Percentiles rank a stretch among this genome's conserved stretches.
Conservation (phyloP, 495 filamentous ascomycete species). For the Penicillium angulare region DNA sequence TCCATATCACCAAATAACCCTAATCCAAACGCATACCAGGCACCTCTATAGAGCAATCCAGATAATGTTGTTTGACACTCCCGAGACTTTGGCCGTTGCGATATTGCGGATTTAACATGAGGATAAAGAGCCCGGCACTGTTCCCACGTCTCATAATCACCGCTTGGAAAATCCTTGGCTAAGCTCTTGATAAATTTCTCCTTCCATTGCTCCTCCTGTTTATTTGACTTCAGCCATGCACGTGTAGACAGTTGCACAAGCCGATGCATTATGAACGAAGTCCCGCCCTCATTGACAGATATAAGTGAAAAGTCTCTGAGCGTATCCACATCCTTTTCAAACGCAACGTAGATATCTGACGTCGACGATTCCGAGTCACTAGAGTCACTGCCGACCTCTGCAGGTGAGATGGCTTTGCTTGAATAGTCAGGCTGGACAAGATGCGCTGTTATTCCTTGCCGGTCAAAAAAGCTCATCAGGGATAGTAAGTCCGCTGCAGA, state of each 20-base stretch:
- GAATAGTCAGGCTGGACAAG: background rate
- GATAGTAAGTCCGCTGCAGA: conserved; percentile 8
- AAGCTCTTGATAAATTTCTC: conserved; percentile 37
- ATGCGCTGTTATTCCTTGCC: background rate
- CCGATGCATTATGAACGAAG: conserved; percentile 19
- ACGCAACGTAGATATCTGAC: conserved; percentile 10
- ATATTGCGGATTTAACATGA: background rate
- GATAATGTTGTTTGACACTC: background rate
- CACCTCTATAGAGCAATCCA: background rate
- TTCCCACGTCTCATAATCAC: too few species aligned
- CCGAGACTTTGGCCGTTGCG: background rate
- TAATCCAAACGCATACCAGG: background rate
- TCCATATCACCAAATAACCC: background rate
- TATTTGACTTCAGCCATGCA: conserved; percentile 23
- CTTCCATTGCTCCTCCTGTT: conserved; percentile 30
- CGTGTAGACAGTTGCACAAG: conserved; percentile 22
- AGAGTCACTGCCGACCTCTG: background rate
- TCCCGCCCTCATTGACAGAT: conserved; percentile 7
- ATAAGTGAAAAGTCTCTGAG: conserved; percentile 44
- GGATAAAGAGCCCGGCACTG: background rate
- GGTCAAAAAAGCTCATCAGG: conserved; percentile 9
- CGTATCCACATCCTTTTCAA: conserved; percentile 42
- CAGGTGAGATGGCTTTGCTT: background rate
- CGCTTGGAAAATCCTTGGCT: background rate
- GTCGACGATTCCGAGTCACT: background rate